phyloP scores from a whole-genome alignment of 2,329 filamentous ascomycete species.

The Penicillium paneum region DNA sequence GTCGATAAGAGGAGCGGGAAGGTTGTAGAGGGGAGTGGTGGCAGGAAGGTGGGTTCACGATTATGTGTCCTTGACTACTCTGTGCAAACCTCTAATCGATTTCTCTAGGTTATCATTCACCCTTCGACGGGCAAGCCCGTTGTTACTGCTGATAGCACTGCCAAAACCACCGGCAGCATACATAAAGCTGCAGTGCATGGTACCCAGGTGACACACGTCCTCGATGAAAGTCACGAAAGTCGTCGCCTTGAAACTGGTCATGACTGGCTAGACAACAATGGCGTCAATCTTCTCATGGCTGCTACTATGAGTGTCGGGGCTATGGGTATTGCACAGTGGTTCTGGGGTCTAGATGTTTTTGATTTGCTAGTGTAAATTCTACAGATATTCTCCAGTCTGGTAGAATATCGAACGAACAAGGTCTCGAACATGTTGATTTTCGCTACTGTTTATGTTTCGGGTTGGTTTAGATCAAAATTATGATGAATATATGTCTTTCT shows the following conservation, averaged over 20 bases:
- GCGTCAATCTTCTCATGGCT: slow-evolving; percentile 92
- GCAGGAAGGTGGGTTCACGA: slow-evolving; percentile 51
- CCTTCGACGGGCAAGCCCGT: slow-evolving; percentile 27
- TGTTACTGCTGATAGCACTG: slow-evolving; percentile 8
- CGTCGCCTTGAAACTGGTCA: slow-evolving; percentile 63
- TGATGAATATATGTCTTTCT: neutral
- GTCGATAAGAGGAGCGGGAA: slow-evolving; percentile 79
- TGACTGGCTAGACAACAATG: slow-evolving; percentile 88
- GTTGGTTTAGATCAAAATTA: neutral
- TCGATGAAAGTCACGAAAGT: slow-evolving; percentile 51
- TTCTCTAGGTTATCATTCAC: slow-evolving; percentile 36
- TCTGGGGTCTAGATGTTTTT: slow-evolving; percentile 30
- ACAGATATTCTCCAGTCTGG: neutral
- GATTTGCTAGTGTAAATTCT: slow-evolving; percentile 12
- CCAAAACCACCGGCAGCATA: slow-evolving; percentile 19
- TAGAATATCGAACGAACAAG: neutral
- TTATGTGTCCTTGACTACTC: neutral
- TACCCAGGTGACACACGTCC: slow-evolving; percentile 14
- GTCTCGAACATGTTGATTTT: neutral
- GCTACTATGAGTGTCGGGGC: slow-evolving; percentile 72
- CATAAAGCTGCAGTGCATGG: slow-evolving; percentile 30
- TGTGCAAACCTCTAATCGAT: neutral
- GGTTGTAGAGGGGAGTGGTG: slow-evolving; percentile 82
- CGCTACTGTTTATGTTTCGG: neutral
- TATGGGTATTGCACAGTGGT: slow-evolving; percentile 56